phyloP scores from a whole-genome alignment of 306 rosid genomes.

The Hippophae rhamnoides region DNA sequence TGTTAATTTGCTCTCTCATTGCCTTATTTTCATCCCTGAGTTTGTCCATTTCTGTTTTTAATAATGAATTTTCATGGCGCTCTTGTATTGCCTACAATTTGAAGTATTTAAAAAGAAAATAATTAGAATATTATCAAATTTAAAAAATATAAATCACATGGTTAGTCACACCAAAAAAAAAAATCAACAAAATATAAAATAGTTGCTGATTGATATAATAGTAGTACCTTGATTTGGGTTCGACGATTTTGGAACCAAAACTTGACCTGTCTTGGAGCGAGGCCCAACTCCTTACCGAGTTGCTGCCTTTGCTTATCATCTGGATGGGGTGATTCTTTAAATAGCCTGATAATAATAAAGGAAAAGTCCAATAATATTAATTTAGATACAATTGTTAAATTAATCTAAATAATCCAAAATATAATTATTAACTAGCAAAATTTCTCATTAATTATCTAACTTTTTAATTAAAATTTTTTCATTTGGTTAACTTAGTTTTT shows the following conservation, averaged over 20 bases:
- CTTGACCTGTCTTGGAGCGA: slow-evolving; percentile 92
- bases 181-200: too few species aligned
- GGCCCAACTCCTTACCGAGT: slow-evolving; percentile 83
- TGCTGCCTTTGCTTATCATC: slow-evolving; percentile 98
- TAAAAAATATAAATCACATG: too few species aligned
- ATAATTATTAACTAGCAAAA: too few species aligned
- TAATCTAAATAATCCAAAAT: too few species aligned
- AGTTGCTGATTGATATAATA: background rate
- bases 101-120: background rate
- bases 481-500: too few species aligned
- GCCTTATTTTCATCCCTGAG: slow-evolving; percentile 67
- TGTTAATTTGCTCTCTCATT: slow-evolving; percentile 57
- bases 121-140: too few species aligned
- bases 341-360: slow-evolving; percentile 35
- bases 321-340: slow-evolving; percentile 96
- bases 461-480: too few species aligned
- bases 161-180: too few species aligned
- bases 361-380: too few species aligned
- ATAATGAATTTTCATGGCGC: slow-evolving; percentile 78
- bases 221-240: slow-evolving; percentile 82
- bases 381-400: too few species aligned
- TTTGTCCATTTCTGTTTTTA: slow-evolving; percentile 82
- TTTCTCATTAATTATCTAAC: too few species aligned
- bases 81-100: slow-evolving; percentile 80
- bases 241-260: slow-evolving; percentile 99